Base-by-base conservation (phyloP, 495 filamentous ascomycete species). In the Hypoxylon trugodes region DNA sequence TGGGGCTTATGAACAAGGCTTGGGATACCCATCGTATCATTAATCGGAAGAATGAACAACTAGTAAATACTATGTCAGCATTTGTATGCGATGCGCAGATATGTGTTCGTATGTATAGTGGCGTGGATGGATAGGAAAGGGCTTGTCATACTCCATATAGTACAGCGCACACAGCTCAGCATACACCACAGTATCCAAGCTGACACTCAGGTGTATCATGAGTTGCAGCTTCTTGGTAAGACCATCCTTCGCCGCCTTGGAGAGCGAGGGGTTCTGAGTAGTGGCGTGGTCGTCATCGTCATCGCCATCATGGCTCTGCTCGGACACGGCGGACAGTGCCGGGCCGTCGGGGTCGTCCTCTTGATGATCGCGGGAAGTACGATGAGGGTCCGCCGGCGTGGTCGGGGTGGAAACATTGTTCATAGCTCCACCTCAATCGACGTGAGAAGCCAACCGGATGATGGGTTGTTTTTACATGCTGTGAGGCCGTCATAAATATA, bases 121-220 rank as follows among this genome's bases (percentile, higher is more conserved):
- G 13, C 21, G 22, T 30, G 15, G 33, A 6, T 37, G 15, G 19
- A n/a, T 7, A n/a, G 16, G 28, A 13, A n/a, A 32, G 30, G 16
- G 10, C 26, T 21, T 4, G 21, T 30, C 89, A 65, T 78, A 96
- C 93, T 97, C 93, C 85, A 96, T 89, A 73, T 95, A 96, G 77
- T 97, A 97, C 55, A 96, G 66, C 35, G 88, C 84, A 33, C 89
- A 90, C 26, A 96, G 79, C 77, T 96, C 85, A 57, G 87, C 87
- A 70, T 92, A 93, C 25, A 93, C 85, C n/a, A 93, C 56, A 64
- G 88, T 88, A 74, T 97, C 92, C 41, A 96, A 78, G 68, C 86
- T 88, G 55, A 84, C 82, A 66, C 91, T 81, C 26, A 96, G 75
- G 46, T 87, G 80, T 65, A 86, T 87, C 54, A 95, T 82, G 69